A percentile compares a stretch with the other conserved stretches of the same genome.
phyloP scores from a whole-genome alignment of 148 eudicot species.

The Rhododendron simsii region DNA sequence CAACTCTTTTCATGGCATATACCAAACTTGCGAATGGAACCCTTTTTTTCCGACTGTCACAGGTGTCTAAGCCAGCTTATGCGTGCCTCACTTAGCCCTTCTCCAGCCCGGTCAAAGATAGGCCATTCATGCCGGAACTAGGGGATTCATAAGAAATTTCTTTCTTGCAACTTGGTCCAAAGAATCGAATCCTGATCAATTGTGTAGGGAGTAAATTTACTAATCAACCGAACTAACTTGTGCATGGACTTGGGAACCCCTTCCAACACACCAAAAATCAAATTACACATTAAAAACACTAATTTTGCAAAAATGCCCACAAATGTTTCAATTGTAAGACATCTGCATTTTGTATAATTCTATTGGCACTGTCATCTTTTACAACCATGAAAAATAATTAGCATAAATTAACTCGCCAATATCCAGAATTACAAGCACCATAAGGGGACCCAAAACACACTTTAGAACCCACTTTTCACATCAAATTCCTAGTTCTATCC shows the following conservation, averaged over 20 bases:
- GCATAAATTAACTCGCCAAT: neutral
- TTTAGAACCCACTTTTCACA: conserved; percentile 3
- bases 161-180: too few species aligned
- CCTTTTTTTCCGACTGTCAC: too few species aligned
- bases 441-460: conserved; percentile 5
- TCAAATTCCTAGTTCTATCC: conserved; percentile 8
- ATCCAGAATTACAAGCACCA: neutral
- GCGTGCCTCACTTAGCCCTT: too few species aligned
- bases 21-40: neutral
- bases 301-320: neutral
- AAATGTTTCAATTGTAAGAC: neutral
- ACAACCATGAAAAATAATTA: neutral
- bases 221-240: neutral
- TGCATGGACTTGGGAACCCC: neutral
- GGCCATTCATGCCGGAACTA: too few species aligned
- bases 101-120: too few species aligned
- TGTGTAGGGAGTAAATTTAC: too few species aligned
- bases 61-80: too few species aligned
- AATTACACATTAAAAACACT: neutral
- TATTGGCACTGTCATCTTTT: neutral
- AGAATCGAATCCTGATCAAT: too few species aligned
- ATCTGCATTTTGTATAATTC: neutral
- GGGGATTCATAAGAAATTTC: too few species aligned
- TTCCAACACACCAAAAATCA: neutral
- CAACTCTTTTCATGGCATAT: neutral